phyloP scores from a whole-genome alignment of 2,329 filamentous ascomycete genomes.

The Exophiala bonariae region DNA sequence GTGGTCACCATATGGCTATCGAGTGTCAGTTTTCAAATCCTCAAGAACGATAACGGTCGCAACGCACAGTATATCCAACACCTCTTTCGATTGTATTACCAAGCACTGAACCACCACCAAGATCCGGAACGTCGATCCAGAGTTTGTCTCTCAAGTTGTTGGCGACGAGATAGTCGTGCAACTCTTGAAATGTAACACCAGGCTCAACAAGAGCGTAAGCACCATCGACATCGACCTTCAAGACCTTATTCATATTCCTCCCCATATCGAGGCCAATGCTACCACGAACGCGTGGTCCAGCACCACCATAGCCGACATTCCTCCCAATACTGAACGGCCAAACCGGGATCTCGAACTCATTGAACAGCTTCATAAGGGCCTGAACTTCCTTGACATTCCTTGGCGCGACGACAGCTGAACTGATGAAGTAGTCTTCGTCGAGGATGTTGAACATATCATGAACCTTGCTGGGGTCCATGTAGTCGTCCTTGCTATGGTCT shows the following conservation, averaged over 20 bases:
- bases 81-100: slow-evolving; percentile 52
- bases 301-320: slow-evolving; percentile 52
- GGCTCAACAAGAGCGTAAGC: slow-evolving; percentile 38
- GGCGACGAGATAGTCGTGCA: slow-evolving; percentile 45
- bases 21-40: neutral
- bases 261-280: slow-evolving; percentile 47
- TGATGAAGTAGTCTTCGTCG: slow-evolving; percentile 46
- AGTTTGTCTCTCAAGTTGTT: slow-evolving; percentile 39
- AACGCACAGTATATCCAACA: slow-evolving; percentile 28
- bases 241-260: slow-evolving; percentile 36
- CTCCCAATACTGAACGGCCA: slow-evolving; percentile 41
- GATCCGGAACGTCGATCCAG: slow-evolving; percentile 51
- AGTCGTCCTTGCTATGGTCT: slow-evolving; percentile 28
- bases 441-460: slow-evolving; percentile 43
- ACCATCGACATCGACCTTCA: slow-evolving; percentile 35
- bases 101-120: slow-evolving; percentile 54
- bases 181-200: slow-evolving; percentile 49
- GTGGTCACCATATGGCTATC: slow-evolving; percentile 42
- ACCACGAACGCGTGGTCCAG: slow-evolving; percentile 46
- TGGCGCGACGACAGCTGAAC: slow-evolving; percentile 40
- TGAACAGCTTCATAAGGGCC: slow-evolving; percentile 32
- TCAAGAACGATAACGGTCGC: neutral
- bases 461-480: slow-evolving; percentile 37
- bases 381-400: slow-evolving; percentile 35
- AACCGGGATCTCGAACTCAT: slow-evolving; percentile 35